Evolutionary conservation across 2,329 filamentous ascomycete species (phyloP).

Genomic region (Plectosphaerella plurivora): DNA sequence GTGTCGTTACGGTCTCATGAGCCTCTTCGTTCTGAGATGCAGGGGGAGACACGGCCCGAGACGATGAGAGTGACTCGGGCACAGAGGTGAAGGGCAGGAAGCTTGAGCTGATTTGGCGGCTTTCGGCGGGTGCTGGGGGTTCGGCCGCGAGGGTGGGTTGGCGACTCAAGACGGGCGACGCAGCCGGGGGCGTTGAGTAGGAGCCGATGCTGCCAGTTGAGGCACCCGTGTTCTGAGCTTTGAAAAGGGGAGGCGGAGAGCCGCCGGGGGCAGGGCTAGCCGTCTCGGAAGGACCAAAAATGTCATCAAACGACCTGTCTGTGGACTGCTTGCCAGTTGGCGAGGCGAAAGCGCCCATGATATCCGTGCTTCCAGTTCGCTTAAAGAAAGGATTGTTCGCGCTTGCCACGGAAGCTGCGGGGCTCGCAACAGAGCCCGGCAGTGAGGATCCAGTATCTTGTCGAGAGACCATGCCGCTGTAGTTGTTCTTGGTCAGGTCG

Average conservation of each 20-base stretch:
- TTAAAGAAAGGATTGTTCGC: slow-evolving; percentile 96
- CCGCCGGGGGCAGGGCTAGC: slow-evolving; percentile 35
- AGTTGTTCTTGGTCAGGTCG: slow-evolving; percentile 55
- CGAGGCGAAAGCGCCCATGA: slow-evolving; percentile 49
- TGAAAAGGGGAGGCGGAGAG: slow-evolving; percentile 48
- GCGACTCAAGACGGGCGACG: slow-evolving; percentile 61
- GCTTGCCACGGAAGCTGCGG: slow-evolving; percentile 62
- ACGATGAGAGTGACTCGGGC: slow-evolving; percentile 68
- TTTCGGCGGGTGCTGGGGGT: slow-evolving; percentile 60
- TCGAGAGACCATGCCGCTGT: slow-evolving; percentile 52
- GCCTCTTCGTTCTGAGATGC: slow-evolving; percentile 52
- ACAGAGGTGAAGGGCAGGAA: slow-evolving; percentile 67
- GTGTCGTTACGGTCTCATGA: slow-evolving; percentile 21
- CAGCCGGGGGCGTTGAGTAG: slow-evolving; percentile 48
- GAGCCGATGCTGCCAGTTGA: slow-evolving; percentile 49
- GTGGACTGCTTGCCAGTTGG: slow-evolving; percentile 42
- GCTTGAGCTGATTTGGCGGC: slow-evolving; percentile 72
- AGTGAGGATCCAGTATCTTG: slow-evolving; percentile 49
- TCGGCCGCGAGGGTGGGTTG: slow-evolving; percentile 55
- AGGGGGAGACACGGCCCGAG: slow-evolving; percentile 72
- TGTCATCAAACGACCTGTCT: slow-evolving; percentile 76
- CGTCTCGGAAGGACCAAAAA: slow-evolving; percentile 70
- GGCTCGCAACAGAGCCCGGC: slow-evolving; percentile 57
- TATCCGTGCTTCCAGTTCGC: slow-evolving; percentile 57
- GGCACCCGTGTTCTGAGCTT: slow-evolving; percentile 54